phyloP scores from a whole-genome alignment of 2,329 filamentous ascomycete species.

The Claviceps sp. region DNA sequence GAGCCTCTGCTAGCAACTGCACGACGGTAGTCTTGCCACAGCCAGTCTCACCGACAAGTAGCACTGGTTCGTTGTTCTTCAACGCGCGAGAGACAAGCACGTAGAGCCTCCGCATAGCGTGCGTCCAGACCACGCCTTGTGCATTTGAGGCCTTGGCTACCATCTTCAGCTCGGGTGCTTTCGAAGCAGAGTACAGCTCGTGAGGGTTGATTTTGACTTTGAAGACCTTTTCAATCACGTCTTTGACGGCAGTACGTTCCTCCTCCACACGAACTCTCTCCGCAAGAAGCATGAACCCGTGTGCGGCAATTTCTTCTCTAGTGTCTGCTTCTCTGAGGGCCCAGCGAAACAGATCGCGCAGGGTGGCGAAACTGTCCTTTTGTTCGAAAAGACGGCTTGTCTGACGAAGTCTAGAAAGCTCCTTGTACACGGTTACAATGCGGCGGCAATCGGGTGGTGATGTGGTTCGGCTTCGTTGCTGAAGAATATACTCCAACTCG shows the following conservation, averaged over 20 bases:
- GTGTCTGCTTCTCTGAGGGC: conserved; percentile 73
- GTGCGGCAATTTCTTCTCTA: conserved; percentile 74
- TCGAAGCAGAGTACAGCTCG: conserved; percentile 53
- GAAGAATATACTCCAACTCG: conserved; percentile 82
- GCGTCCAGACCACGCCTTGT: conserved; percentile 79
- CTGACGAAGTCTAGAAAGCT: conserved; percentile 79
- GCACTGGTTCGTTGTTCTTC: conserved; percentile 80
- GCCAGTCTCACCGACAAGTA: conserved; percentile 91
- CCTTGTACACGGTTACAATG: conserved; percentile 89
- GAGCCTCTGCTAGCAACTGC: conserved; percentile 75
- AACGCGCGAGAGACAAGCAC: conserved; percentile 79
- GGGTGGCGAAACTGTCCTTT: conserved; percentile 90
- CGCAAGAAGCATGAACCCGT: conserved; percentile 92
- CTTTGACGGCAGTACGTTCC: conserved; percentile 72
- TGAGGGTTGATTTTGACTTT: conserved; percentile 68
- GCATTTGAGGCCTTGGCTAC: conserved; percentile 32
- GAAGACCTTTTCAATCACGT: conserved; percentile 81
- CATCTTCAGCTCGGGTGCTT: conserved; percentile 41
- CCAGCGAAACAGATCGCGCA: conserved; percentile 94
- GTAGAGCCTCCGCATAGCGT: conserved; percentile 84
- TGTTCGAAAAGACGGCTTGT: conserved; percentile 89
- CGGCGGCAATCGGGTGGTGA: conserved; percentile 82
- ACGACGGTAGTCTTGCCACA: conserved; percentile 97
- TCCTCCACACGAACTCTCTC: conserved; percentile 88
- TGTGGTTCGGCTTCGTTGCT: conserved; percentile 72